Evolutionary conservation across 257 asterid species (phyloP).

Genomic region (Petunia secreta): DNA sequence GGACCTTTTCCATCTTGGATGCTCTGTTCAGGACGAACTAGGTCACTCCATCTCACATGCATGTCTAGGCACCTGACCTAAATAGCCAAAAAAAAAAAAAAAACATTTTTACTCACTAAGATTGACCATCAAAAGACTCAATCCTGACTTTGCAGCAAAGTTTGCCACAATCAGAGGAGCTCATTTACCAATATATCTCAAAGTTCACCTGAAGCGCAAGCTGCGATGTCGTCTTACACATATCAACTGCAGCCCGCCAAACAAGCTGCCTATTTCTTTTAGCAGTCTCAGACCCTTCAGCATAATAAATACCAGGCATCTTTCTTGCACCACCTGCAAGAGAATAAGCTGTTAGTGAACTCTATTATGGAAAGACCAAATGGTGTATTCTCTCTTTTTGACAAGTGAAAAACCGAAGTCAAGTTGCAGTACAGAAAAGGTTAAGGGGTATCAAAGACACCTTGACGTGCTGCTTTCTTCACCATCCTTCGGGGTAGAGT

Average conservation of each 20-base stretch:
- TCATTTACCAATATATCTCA: slow-evolving; percentile 22
- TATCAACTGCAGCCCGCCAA: slow-evolving; percentile 91
- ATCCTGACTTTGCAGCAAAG: slow-evolving; percentile 6
- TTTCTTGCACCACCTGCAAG: slow-evolving; percentile 66
- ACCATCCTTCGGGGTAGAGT: slow-evolving; percentile 54
- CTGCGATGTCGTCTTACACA: slow-evolving; percentile 64
- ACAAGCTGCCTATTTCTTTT: slow-evolving; percentile 65
- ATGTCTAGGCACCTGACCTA: slow-evolving; percentile 79
- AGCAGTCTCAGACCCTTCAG: slow-evolving; percentile 61
- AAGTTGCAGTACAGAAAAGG: slow-evolving; percentile 22
- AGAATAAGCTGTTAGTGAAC: slow-evolving; percentile 27
- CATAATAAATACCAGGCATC: slow-evolving; percentile 61
- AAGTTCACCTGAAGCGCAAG: slow-evolving; percentile 78
- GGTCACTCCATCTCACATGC: slow-evolving; percentile 80
- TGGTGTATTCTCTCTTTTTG: neutral
- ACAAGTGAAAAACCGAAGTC: neutral
- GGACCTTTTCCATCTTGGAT: slow-evolving; percentile 65
- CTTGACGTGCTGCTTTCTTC: slow-evolving; percentile 69
- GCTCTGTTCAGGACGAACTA: slow-evolving; percentile 66
- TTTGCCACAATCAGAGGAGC: slow-evolving; percentile 21
- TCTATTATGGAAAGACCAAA: neutral
- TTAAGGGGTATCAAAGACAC: slow-evolving; percentile 38
- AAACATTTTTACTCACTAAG: neutral
- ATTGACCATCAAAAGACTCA: slow-evolving; percentile 21
- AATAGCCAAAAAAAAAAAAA: slow-evolving; percentile 38